phyloP scores from a whole-genome alignment of 2,329 filamentous ascomycete species.

The Teratosphaeria pseudoeucalypti region DNA sequence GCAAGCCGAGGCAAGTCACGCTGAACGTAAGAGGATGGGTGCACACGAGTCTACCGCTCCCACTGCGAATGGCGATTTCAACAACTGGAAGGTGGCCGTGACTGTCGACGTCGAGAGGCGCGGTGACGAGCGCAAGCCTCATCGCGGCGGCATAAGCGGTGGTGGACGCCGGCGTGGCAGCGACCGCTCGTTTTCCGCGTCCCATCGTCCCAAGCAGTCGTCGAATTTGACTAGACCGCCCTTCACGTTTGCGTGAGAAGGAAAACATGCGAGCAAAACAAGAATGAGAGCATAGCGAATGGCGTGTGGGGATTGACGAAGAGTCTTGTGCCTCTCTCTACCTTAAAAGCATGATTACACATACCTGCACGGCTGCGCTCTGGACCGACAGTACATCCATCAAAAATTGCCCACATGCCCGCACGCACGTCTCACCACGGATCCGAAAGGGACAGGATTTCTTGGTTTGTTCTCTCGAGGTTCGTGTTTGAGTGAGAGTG shows the following conservation, averaged over 20 bases:
- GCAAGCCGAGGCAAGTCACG: slow-evolving; percentile 1
- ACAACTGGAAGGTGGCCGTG: neutral
- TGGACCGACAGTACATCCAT: neutral
- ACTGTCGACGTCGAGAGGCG: neutral
- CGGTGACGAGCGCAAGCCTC: neutral
- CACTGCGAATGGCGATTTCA: neutral
- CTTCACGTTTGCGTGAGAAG: neutral
- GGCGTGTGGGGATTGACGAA: neutral
- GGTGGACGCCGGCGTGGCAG: neutral
- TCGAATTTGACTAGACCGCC: neutral
- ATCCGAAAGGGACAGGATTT: neutral
- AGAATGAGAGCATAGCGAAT: neutral
- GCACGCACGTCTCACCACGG: neutral
- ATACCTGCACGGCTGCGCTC: neutral
- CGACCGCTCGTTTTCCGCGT: neutral
- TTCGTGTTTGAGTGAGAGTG: neutral
- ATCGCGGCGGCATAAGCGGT: neutral
- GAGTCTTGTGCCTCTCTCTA: neutral
- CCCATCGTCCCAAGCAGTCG: neutral
- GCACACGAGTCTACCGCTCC: neutral
- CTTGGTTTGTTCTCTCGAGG: neutral
- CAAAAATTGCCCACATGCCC: neutral
- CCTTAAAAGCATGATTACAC: neutral
- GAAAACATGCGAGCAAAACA: neutral
- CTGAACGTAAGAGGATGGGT: neutral